Percentiles rank a stretch among this genome's conserved stretches.
These are phyloP conservation scores for Aspergillus oerlinghausenensis DNA, from an alignment of 2,329 filamentous ascomycete species.

Conservation along the genomic window DNA sequence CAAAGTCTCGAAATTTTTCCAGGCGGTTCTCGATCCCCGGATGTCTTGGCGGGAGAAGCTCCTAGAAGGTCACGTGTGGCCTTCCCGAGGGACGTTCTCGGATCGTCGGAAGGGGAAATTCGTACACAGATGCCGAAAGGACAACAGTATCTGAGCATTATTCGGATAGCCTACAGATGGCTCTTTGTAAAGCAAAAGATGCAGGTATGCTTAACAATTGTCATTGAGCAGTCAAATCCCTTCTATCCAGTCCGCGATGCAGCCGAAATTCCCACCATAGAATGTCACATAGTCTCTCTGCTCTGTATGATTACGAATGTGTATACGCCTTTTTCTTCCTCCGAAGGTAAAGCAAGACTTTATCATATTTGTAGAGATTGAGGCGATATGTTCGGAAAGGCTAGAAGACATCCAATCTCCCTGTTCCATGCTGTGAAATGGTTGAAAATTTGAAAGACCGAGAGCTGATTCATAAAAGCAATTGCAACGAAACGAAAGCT, in stretches of 20 bases:
- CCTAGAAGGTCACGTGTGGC: constrained; percentile 39
- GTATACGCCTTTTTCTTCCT: background rate
- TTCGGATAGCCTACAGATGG: too few species aligned
- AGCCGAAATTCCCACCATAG: background rate
- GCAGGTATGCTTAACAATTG: background rate
- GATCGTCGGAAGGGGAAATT: constrained; percentile 17
- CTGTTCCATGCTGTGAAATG: background rate
- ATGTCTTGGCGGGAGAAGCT: constrained; percentile 41
- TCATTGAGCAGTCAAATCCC: background rate
- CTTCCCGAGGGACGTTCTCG: constrained; percentile 25
- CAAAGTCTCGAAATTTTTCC: constrained; percentile 41
- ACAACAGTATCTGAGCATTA: background rate
- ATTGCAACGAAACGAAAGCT: background rate
- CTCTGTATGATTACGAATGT: background rate
- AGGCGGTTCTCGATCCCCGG: constrained; percentile 37
- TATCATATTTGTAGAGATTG: background rate
- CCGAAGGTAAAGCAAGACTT: background rate
- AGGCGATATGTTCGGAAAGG: background rate
- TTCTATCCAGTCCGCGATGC: too few species aligned
- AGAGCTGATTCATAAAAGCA: background rate
- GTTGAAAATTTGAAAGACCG: background rate
- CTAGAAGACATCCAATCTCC: background rate
- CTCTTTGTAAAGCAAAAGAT: too few species aligned
- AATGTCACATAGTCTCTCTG: background rate
- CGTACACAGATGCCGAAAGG: background rate